A percentile compares a stretch with the other conserved stretches of the same genome.
Evolutionary conservation across 2,329 filamentous ascomycete species (phyloP).

Genomic region (Botrytis galanthina): DNA sequence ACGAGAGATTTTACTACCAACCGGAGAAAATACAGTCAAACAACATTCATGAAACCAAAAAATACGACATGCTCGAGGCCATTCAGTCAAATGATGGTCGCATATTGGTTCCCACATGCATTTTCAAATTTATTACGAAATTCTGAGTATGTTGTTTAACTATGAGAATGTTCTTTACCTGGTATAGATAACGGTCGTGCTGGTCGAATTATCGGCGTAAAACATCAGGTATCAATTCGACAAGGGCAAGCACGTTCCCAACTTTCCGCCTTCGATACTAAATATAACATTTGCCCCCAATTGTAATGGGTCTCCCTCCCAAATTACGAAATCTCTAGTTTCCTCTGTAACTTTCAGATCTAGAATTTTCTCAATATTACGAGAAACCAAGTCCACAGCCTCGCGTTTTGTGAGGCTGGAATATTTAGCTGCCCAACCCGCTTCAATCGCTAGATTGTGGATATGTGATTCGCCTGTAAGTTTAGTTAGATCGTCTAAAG

Average conservation of each 20-base stretch:
- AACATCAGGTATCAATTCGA: slow-evolving; percentile 16
- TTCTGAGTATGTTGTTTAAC: not conserved
- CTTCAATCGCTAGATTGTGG: slow-evolving; percentile 43
- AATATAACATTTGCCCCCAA: slow-evolving; percentile 43
- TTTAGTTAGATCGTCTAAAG: slow-evolving; percentile 2
- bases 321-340: slow-evolving; percentile 45
- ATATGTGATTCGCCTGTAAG: slow-evolving; percentile 40
- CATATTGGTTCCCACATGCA: not conserved
- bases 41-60: not conserved
- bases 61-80: not conserved
- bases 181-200: not conserved
- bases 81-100: not conserved
- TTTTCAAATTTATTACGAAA: not conserved
- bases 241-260: slow-evolving; percentile 41
- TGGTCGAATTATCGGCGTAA: not conserved
- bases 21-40: not conserved
- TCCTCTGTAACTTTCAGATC: slow-evolving; percentile 36
- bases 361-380: slow-evolving; percentile 45
- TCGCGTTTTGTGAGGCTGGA: slow-evolving; percentile 40
- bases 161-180: not conserved
- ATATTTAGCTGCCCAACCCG: slow-evolving; percentile 44
- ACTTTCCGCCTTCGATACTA: slow-evolving; percentile 37
- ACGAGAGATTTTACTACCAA: not conserved
- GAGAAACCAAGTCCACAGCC: slow-evolving; percentile 42
- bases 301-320: slow-evolving; percentile 45